Evolutionary conservation across 345 rosid species (phyloP), one percentile per base, ranked within the genome.

Genomic region (Euclidium syriacum): DNA sequence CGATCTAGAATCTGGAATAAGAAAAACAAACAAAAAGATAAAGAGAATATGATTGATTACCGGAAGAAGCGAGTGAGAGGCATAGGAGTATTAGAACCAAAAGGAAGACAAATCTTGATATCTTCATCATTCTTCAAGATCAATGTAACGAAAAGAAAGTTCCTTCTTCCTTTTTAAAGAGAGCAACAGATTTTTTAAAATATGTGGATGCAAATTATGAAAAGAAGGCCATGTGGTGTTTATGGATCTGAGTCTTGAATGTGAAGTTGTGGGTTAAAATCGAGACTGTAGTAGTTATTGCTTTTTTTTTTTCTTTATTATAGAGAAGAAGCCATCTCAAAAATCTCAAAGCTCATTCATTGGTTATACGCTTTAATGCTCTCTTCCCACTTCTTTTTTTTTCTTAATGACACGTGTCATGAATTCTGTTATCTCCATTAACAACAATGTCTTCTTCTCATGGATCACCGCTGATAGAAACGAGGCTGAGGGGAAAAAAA

Each of bases 331-430:
- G 43, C 72, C 72, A 30, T 48, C 65, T 58, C 59, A 58, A 58
- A 58, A 58, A 59, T 53, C 60, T 68, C 73, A 62, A 70, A 52
- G 1, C 33, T 61, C 73, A 61, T 70, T 70, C 74, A 70, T 53
- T 70, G 74, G 74, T 47, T 61, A n/a, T n/a, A 53, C 47, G 27
- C 62, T 44, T 70, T 35, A 70, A 61, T 70, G 68, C 68, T 36
- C 68, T 44, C 27, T n/a, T n/a, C n/a, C n/a, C 62, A 35, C 41
- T 61, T 19, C 53, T 33, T 41, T 25, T 33, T 22, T 1, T 25
- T 33, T 22, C 1, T 43, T 46, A 17, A 43, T 16, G 62, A 25
- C 73, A 70, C 63, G 68, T 61, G 62, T 70, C 57, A 14, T 3
- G 0, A 14, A 7, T 23, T 43, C 33, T 44, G 40, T n/a, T 35